phyloP scores from a whole-genome alignment of 805 yeast genomes.

The Wickerhamomyces subpelliculosus region DNA sequence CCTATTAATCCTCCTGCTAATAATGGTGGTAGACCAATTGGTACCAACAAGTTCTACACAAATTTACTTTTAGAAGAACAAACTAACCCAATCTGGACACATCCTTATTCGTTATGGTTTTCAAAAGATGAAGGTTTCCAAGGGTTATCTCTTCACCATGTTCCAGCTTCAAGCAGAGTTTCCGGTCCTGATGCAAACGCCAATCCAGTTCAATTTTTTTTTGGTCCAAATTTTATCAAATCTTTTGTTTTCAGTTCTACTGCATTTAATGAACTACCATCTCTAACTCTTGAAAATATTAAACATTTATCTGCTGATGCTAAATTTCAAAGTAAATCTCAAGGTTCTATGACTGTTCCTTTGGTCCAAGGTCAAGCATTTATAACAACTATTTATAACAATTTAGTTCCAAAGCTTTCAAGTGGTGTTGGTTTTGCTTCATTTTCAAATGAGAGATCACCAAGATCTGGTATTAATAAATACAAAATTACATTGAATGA shows the following conservation, averaged over 20 bases:
- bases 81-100: constrained; percentile 69
- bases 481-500: constrained; percentile 49
- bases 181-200: constrained; percentile 57
- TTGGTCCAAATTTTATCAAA: constrained; percentile 60
- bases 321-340: constrained; percentile 16
- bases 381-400: constrained; percentile 56
- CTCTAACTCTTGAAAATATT: constrained; percentile 23
- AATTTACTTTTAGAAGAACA: constrained; percentile 64
- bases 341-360: constrained; percentile 45
- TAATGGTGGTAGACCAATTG: constrained; percentile 36
- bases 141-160: constrained; percentile 68
- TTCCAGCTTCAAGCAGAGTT: constrained; percentile 51
- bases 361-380: constrained; percentile 81
- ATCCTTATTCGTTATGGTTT: constrained; percentile 74
- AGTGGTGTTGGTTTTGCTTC: constrained; percentile 60
- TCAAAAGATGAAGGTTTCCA: constrained; percentile 37
- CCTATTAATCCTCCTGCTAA: constrained; percentile 21
- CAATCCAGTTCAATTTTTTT: constrained; percentile 51
- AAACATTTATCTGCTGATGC: constrained; percentile 29
- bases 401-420: constrained; percentile 46
- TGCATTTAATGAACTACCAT: constrained; percentile 28
- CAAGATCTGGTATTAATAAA: constrained; percentile 40
- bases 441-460: constrained; percentile 32
- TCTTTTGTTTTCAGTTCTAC: constrained; percentile 46
- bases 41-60: constrained; percentile 75